Evolutionary conservation across 1,139 yeast genomes (phyloP), one percentile per base, ranked within the genome.

Genomic region (Dujonia santamariae): DNA sequence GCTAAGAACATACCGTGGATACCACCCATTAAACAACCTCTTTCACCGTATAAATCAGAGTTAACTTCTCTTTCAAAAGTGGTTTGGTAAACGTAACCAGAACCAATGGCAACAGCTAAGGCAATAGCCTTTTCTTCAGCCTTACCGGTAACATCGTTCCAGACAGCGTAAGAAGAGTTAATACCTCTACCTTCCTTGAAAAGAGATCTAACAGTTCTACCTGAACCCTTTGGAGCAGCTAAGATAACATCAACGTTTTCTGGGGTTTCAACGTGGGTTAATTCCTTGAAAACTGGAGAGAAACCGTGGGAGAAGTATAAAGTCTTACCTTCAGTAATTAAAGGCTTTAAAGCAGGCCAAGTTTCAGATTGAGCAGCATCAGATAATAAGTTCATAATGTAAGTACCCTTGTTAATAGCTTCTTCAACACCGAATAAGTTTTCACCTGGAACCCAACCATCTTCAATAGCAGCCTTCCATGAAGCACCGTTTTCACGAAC

Each of bases 121-220:
- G 98, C 98, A 72, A 88, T 82, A 48, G 98, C 96, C 75, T 85
- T 88, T 80, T 92, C 98, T 75, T 90, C 96, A 54, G 98, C 98
- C 77, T 87, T 86, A 72, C 98, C 98, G 57, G 97, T 68, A 50
- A 90, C 97, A 65, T 92, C 97, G 74, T 92, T 94, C 97, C 97
- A 92, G 64, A 94, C 97, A 53, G 97, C 97, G 72, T 86, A 83
- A 38, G 98, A 92, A 39, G 98, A 92, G 92, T 92, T 92, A 69
- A 92, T 92, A 80, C 98, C 98, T 77, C 98, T 90, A 66, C 98
- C 98, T 78, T 92, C 98, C 79, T 92, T 90, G 92, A 92, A 92
- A 61, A 92, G 78, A 48, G 97, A 83, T 79, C 98, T 86, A 56
- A 92, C 98, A 55, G 98, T 92, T 78, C 98, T 87, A 74, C 98